Percentiles rank a stretch among this genome's conserved stretches.
Conservation (phyloP, 441 rosid genomes). For the Gossypium davidsonii region DNA sequence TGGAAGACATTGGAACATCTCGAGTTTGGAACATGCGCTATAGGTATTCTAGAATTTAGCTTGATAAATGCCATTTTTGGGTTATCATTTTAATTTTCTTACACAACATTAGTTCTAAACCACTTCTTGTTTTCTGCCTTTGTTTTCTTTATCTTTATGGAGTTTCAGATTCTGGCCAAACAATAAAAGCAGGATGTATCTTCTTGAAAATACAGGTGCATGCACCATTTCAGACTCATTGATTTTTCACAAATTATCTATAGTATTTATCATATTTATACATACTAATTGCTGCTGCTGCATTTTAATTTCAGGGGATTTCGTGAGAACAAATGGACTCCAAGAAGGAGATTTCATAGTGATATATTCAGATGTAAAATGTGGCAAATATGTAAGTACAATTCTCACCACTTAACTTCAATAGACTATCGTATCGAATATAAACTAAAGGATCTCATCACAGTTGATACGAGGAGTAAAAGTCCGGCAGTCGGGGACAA, state of each 20-base stretch:
- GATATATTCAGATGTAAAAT: constrained; percentile 77
- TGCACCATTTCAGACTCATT: background rate
- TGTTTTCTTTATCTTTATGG: constrained; percentile 21
- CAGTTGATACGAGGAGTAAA: constrained; percentile 95
- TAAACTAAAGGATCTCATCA: background rate
- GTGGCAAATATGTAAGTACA: constrained; percentile 77
- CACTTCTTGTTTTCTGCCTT: background rate
- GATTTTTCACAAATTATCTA: background rate
- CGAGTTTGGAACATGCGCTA: constrained; percentile 97
- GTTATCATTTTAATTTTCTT: background rate
- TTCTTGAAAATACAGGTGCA: constrained; percentile 87
- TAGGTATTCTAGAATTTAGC: constrained; percentile 39
- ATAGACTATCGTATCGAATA: background rate
- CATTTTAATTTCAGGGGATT: constrained; percentile 50
- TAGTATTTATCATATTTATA: background rate
- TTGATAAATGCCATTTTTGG: background rate
- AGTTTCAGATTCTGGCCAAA: constrained; percentile 94
- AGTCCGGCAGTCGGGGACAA: constrained; percentile 66
- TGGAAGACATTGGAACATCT: constrained; percentile 97
- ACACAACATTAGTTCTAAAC: constrained; percentile 17
- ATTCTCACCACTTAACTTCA: background rate
- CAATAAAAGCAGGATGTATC: constrained; percentile 99
- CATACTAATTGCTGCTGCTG: background rate
- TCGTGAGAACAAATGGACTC: constrained; percentile 83
- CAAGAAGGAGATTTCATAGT: constrained; percentile 98